A percentile compares a stretch with the other conserved stretches of the same genome.
These are phyloP conservation scores for Medicago arabica DNA, from an alignment of 306 rosid species.

Conservation along the genomic window DNA sequence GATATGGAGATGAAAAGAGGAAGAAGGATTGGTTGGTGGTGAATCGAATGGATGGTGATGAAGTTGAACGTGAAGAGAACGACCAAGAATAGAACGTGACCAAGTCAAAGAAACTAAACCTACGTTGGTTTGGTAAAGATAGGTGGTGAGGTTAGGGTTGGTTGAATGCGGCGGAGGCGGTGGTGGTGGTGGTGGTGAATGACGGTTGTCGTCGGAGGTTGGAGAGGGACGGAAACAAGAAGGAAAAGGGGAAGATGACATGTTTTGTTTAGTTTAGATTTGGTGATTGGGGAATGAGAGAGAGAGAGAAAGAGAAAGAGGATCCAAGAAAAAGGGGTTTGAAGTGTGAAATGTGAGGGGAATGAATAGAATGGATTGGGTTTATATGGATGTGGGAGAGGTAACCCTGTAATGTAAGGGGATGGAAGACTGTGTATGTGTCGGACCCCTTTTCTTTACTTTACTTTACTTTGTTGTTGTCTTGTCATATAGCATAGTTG, in stretches of 20 bases:
- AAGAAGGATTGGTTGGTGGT: slow-evolving; percentile 44
- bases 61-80: slow-evolving; percentile 76
- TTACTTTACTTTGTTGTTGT: neutral
- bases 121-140: slow-evolving; percentile 73
- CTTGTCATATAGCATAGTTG: too few species aligned
- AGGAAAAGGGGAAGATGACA: slow-evolving; percentile 61
- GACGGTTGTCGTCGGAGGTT: slow-evolving; percentile 34
- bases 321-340: neutral
- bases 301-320: neutral
- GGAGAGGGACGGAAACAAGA: slow-evolving; percentile 67
- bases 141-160: slow-evolving; percentile 74
- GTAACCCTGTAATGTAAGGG: neutral
- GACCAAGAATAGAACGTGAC: slow-evolving; percentile 87
- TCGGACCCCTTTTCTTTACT: neutral
- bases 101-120: slow-evolving; percentile 81
- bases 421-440: neutral
- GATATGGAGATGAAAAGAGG: slow-evolving; percentile 62
- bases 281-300: neutral
- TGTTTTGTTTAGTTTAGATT: neutral
- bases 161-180: slow-evolving; percentile 58
- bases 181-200: slow-evolving; percentile 27
- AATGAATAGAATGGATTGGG: slow-evolving; percentile 2
- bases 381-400: neutral
- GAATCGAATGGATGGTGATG: slow-evolving; percentile 66
- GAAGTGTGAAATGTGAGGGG: neutral